Percentiles rank a stretch among this genome's conserved stretches.
Evolutionary conservation across 148 eudicot genomes (phyloP).

Genomic region (Fagopyrum tataricum): DNA sequence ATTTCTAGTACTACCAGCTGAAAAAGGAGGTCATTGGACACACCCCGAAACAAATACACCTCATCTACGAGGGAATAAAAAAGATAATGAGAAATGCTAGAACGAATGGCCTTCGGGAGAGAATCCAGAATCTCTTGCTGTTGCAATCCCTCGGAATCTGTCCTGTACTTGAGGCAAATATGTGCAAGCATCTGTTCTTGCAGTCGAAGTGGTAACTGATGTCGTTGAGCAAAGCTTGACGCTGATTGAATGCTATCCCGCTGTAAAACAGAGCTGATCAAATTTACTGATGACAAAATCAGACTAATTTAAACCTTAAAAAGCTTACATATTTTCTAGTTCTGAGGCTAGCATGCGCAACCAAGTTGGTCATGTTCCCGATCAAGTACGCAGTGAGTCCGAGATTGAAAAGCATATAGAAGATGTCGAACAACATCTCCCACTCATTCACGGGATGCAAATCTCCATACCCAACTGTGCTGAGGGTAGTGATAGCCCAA

Average conservation of each 20-base stretch:
- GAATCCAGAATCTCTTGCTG: constrained; percentile 81
- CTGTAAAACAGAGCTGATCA: constrained; percentile 21
- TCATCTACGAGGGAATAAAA: constrained; percentile 66
- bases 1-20: constrained; percentile 53
- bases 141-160: constrained; percentile 74
- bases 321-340: constrained; percentile 71
- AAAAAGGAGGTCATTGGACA: constrained; percentile 78
- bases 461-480: constrained; percentile 86
- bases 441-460: constrained; percentile 60
- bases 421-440: constrained; percentile 76
- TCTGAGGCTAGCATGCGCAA: constrained; percentile 76
- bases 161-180: constrained; percentile 62
- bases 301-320: neutral
- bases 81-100: constrained; percentile 74
- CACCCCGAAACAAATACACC: constrained; percentile 69
- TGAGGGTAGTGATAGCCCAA: constrained; percentile 89
- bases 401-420: constrained; percentile 88
- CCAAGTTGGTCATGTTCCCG: constrained; percentile 95
- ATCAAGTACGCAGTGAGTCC: constrained; percentile 76
- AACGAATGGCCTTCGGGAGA: constrained; percentile 79
- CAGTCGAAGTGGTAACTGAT: constrained; percentile 54
- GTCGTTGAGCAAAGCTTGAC: constrained; percentile 69
- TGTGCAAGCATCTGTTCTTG: constrained; percentile 95
- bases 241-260: constrained; percentile 88
- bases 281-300: neutral